Conservation (phyloP, 2,329 filamentous ascomycete species). For the Pezicula rhizophila region DNA sequence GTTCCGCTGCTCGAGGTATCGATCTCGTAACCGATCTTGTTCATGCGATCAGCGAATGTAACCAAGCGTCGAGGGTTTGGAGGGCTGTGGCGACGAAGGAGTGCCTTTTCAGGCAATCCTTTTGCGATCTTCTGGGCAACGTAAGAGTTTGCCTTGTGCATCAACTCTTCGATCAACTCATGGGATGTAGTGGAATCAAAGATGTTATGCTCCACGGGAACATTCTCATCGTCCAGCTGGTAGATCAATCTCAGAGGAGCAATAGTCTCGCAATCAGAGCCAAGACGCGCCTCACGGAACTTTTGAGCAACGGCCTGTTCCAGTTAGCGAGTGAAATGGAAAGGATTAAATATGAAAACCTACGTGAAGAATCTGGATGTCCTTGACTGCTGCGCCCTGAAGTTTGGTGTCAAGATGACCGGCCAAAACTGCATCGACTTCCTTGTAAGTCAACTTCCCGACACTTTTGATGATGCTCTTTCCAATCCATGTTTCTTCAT, state of each 20-base stretch:
- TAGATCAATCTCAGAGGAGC: constrained; percentile 84
- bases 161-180: constrained; percentile 90
- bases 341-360: constrained; percentile 24
- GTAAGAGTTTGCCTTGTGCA: constrained; percentile 85
- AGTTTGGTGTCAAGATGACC: constrained; percentile 58
- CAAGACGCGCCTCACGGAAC: constrained; percentile 83
- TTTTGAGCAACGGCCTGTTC: constrained; percentile 70
- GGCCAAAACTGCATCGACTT: constrained; percentile 77
- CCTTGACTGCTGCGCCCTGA: constrained; percentile 61
- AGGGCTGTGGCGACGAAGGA: constrained; percentile 78
- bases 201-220: constrained; percentile 92
- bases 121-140: constrained; percentile 78
- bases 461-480: constrained; percentile 89
- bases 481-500: constrained; percentile 89
- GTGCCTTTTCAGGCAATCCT: constrained; percentile 82
- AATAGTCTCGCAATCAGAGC: constrained; percentile 71
- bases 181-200: constrained; percentile 86
- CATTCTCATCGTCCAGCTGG: constrained; percentile 95
- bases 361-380: constrained; percentile 74
- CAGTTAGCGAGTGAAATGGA: constrained; percentile 17
- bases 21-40: constrained; percentile 80
- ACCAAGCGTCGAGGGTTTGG: constrained; percentile 85
- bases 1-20: constrained; percentile 85
- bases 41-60: constrained; percentile 91
- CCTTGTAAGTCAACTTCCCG: constrained; percentile 76